Percentiles rank a stretch among this genome's conserved stretches.
These are phyloP conservation scores for Trapa bicornis DNA, from an alignment of 345 rosid genomes.

Conservation along the genomic window DNA sequence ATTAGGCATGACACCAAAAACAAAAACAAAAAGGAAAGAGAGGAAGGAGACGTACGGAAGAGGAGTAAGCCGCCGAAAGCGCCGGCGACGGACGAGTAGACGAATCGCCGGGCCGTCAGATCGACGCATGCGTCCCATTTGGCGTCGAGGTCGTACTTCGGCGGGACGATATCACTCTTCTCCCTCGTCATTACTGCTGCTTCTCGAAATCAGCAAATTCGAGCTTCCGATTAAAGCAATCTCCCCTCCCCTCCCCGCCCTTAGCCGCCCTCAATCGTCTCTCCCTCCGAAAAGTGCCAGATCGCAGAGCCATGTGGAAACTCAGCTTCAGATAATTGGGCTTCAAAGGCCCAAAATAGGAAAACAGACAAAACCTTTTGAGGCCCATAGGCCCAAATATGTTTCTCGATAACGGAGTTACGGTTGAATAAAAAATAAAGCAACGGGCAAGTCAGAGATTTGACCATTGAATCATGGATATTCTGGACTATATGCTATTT, in stretches of 20 bases:
- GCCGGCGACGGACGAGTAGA: conserved; percentile 74
- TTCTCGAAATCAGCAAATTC: not conserved
- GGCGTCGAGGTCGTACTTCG: conserved; percentile 44
- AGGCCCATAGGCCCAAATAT: no score
- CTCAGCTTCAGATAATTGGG: no score
- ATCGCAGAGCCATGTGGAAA: not conserved
- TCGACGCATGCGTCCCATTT: conserved; percentile 92
- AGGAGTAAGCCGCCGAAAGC: conserved; percentile 72
- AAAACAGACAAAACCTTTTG: no score
- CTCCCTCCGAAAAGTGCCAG: not conserved
- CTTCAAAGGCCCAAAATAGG: no score
- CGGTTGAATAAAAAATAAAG: no score
- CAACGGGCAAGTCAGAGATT: no score
- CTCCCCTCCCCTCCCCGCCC: not conserved
- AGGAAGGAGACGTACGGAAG: conserved; percentile 43
- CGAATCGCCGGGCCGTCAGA: conserved; percentile 68
- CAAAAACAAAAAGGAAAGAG: not conserved
- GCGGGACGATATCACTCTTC: conserved; percentile 22
- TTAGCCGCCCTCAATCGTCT: not conserved
- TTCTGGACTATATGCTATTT: no score
- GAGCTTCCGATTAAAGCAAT: conserved; percentile 3
- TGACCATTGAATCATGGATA: no score
- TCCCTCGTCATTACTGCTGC: conserved; percentile 16
- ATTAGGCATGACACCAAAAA: not conserved
- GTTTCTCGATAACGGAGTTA: no score